Evolutionary conservation across 768 basidiomycete species (phyloP).

Genomic region (Boletus subparvulus): DNA sequence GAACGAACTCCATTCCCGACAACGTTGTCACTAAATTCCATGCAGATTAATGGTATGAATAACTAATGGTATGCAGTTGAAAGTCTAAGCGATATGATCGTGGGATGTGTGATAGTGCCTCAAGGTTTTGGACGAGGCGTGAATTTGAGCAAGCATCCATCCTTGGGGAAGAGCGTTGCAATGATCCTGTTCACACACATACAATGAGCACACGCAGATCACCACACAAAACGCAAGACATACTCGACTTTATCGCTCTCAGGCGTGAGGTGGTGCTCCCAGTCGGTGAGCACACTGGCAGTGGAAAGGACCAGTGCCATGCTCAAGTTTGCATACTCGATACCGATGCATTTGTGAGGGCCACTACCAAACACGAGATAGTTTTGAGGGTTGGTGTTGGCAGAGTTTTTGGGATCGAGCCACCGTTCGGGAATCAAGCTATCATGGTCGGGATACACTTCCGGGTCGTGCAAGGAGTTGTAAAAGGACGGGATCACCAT

Average conservation of each 20-base stretch:
- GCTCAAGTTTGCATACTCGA: slow-evolving; percentile 92
- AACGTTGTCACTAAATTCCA: background rate
- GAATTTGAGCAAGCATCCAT: slow-evolving; percentile 82
- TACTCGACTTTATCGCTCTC: slow-evolving; percentile 79
- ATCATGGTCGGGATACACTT: slow-evolving; percentile 86
- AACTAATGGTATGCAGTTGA: slow-evolving; percentile 14
- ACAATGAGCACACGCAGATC: background rate
- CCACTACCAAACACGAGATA: slow-evolving; percentile 95
- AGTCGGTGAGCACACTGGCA: slow-evolving; percentile 79
- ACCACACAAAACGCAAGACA: slow-evolving; percentile 32
- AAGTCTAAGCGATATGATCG: background rate
- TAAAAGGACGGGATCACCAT: slow-evolving; percentile 97
- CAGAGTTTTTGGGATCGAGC: slow-evolving; percentile 77
- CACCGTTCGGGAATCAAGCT: slow-evolving; percentile 86
- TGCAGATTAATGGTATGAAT: slow-evolving; percentile 16
- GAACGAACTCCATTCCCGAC: background rate
- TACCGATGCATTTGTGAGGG: slow-evolving; percentile 88
- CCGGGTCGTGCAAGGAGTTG: slow-evolving; percentile 88
- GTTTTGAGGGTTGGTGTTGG: slow-evolving; percentile 87
- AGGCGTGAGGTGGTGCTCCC: slow-evolving; percentile 83
- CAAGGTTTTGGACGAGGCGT: slow-evolving; percentile 50
- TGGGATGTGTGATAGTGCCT: background rate
- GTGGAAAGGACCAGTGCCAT: slow-evolving; percentile 82
- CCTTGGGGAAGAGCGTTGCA: slow-evolving; percentile 96
- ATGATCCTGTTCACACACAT: slow-evolving; percentile 60